phyloP scores from a whole-genome alignment of 345 rosid genomes.

The Linum lewisii region DNA sequence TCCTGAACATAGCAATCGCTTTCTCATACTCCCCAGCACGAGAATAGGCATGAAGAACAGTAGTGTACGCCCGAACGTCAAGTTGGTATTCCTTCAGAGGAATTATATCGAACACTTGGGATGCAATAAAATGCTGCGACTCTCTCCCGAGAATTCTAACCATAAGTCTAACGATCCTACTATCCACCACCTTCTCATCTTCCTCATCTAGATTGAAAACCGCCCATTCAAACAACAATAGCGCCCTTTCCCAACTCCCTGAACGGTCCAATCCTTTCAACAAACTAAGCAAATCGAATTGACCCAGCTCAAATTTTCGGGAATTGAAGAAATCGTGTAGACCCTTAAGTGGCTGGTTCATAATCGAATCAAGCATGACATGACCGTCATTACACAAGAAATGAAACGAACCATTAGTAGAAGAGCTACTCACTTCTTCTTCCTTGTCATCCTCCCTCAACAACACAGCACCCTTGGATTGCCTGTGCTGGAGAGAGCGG shows the following conservation, averaged over 20 bases:
- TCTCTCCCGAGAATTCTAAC: constrained; percentile 74
- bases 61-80: constrained; percentile 74
- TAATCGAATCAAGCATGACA: constrained; percentile 34
- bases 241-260: constrained; percentile 64
- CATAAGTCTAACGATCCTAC: constrained; percentile 45
- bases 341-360: constrained; percentile 38
- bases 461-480: no score
- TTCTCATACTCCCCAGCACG: constrained; percentile 45
- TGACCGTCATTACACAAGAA: constrained; percentile 45
- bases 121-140: constrained; percentile 54
- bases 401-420: constrained; percentile 27
- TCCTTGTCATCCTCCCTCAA: constrained; percentile 7
- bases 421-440: constrained; percentile 16
- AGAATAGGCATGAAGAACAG: constrained; percentile 57
- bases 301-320: constrained; percentile 37
- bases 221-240: constrained; percentile 62
- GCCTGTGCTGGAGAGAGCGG: constrained; percentile 27
- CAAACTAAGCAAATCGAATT: constrained; percentile 49
- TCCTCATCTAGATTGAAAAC: constrained; percentile 22
- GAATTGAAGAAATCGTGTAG: constrained; percentile 48
- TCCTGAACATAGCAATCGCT: constrained; percentile 57
- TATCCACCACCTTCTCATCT: constrained; percentile 37
- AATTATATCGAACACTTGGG: constrained; percentile 59
- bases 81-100: constrained; percentile 43
- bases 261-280: constrained; percentile 56